phyloP scores from a whole-genome alignment of 768 basidiomycete species.

The Pleurotus cornucopiae region DNA sequence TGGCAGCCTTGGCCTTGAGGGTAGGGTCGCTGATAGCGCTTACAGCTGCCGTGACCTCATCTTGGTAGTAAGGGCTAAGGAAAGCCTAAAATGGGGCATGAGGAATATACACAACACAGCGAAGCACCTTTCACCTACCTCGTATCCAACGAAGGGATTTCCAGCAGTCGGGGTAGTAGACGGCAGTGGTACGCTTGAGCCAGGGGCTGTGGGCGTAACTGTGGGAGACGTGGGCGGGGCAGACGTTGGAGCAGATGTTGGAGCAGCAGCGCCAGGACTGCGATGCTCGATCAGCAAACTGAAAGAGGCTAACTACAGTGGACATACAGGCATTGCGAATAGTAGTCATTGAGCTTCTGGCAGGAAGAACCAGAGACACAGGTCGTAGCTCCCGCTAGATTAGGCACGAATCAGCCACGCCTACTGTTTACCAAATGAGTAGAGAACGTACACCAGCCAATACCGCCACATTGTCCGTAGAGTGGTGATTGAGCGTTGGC shows the following conservation, averaged over 20 bases:
- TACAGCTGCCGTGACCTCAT: conserved; percentile 49
- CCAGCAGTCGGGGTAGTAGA: conserved; percentile 37
- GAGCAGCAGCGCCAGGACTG: conserved; percentile 16
- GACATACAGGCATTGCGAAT: conserved; percentile 38
- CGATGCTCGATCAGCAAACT: not conserved
- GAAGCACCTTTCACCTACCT: conserved; percentile 21
- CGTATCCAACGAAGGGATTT: conserved; percentile 51
- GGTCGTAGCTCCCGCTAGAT: conserved; percentile 32
- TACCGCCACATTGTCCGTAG: conserved; percentile 54
- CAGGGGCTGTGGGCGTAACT: conserved; percentile 3
- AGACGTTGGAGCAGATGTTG: conserved; percentile 16
- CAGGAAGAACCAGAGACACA: conserved; percentile 35
- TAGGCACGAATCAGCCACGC: too few relatives aligned
- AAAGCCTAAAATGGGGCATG: conserved; percentile 30
- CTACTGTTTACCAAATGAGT: not conserved
- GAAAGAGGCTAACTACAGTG: not conserved
- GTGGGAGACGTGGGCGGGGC: conserved; percentile 16
- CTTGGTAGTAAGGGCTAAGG: conserved; percentile 52
- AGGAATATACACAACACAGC: not conserved
- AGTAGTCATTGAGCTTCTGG: conserved; percentile 28
- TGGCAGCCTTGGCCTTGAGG: conserved; percentile 43
- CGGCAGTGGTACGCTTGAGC: conserved; percentile 23
- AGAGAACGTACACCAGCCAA: conserved; percentile 40
- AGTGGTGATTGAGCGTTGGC: conserved; percentile 37
- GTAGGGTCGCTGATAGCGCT: conserved; percentile 44